Evolutionary conservation across 1,284 basidiomycete species (phyloP), one percentile per base, ranked within the genome.

Genomic region (Cutaneotrichosporon spelunceum): DNA sequence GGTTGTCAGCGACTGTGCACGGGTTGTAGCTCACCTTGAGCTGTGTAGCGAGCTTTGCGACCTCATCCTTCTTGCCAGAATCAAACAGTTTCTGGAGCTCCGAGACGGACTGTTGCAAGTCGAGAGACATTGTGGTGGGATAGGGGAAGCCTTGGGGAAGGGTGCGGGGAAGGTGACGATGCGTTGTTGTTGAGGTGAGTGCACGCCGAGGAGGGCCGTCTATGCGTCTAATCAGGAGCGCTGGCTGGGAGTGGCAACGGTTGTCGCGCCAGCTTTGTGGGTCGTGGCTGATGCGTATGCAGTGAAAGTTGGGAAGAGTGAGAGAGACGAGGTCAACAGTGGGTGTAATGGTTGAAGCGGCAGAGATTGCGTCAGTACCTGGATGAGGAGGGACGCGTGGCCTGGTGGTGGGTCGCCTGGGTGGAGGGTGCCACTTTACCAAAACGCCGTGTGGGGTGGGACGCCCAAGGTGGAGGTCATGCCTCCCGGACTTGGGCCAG

Each of bases 71-170:
- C n/a, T 65, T 60, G 45, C 66, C 65, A 42, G 64, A 62, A 58
- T 75, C 70, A 52, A 76, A 75, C 13, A 64, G 56, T 24, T 66
- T 56, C 54, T 78, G 74, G 21, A 75, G 68, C 67, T 76, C 68
- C 1, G 69, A 62, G 56, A 78, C 68, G 26, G 72, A 70, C 62
- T 73, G 68, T 60, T 76, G 75, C 19, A 75, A 63, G 56, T 73
- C 68, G 61, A 63, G 56, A 14, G 76, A 71, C 74, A 77, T 77
- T 54, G 63, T 63, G 65, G 36, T 53, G 54, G 61, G 63, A 58
- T 65, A 30, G 36, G n/a, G 45, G 21, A 14, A 45, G 45, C 42
- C 33, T n/a, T 52, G 34, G 36, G 30, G 60, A 42, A 36, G 23
- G 54, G 45, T 36, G 30, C 7, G 44, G 30, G 53, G 33, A 45